These are phyloP conservation scores for Podospora pseudoanserina DNA, from an alignment of 495 filamentous ascomycete genomes.

Conservation along the genomic window DNA sequence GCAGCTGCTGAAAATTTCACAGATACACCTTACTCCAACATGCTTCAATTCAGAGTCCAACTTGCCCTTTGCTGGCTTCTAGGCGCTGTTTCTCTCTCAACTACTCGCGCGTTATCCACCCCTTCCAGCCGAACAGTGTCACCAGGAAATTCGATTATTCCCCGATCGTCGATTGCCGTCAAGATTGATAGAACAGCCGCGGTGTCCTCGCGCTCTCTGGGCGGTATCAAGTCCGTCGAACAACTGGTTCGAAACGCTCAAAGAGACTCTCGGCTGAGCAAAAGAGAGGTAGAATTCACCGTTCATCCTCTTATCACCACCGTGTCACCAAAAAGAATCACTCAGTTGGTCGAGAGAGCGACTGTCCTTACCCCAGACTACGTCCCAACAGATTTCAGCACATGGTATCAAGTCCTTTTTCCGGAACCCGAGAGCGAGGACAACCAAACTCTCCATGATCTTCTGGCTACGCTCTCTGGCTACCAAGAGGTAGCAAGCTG, in stretches of 20 bases:
- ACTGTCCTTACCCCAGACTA: neutral
- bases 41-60: neutral
- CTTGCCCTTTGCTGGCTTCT: neutral
- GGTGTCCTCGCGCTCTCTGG: neutral
- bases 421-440: neutral
- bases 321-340: neutral
- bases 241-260: neutral
- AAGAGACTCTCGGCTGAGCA: neutral
- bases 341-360: neutral
- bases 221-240: neutral
- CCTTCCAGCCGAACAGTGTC: neutral
- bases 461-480: neutral
- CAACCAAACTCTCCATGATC: neutral
- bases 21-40: neutral
- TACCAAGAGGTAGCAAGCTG: slow-evolving; percentile 1
- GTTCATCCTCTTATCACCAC: neutral
- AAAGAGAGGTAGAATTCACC: neutral
- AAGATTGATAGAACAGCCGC: neutral
- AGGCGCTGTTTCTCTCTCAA: neutral
- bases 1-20: neutral
- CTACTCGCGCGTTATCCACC: neutral
- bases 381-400: neutral
- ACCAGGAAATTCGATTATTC: neutral
- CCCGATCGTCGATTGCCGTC: neutral
- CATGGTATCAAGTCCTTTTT: neutral